Evolutionary conservation across 805 yeast genomes (phyloP), one percentile per base, ranked within the genome.

Genomic region (Candida jianshihensis): DNA sequence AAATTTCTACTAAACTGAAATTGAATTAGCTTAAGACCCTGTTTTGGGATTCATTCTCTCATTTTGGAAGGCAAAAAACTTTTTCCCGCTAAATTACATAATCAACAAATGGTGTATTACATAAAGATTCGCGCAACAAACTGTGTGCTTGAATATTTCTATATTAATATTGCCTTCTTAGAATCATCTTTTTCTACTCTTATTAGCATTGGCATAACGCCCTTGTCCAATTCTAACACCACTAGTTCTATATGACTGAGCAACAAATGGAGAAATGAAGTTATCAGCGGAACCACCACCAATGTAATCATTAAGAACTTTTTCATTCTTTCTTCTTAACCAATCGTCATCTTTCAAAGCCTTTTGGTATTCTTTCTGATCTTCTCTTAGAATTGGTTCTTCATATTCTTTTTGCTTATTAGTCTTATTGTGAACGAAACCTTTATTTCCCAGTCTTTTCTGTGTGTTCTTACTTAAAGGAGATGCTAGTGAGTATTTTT

Each of bases 211-310:
- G 28, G 80, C 90, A 55, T 71, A 71, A 50, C 95, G 71, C 13
- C 97, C 95, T 39, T 75, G 71, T 8, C 96, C 96, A n/a, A 90
- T 84, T 41, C 71, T 75, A 16, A 88, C 89, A 22, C 83, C 79
- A 19, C 79, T 71, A 22, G 72, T 67, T 56, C 78, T 73, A 40
- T 71, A 63, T n/a, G 81, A 76, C 26, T 78, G 68, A 28, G 68
- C 73, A 38, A 73, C 78, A 41, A 92, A 92, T n/a, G 98, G 98
- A 12, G 96, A 82, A 34, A 83, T 77, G 47, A 78, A 78, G 49
- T 83, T 83, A 60, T 82, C 85, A 36, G 97, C 89, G 36, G 88
- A 78, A 6, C 92, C 92, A n/a, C 95, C 95, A 14, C 97, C 96
- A 34, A 89, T 79, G 81, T 94, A 92, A 50, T 86, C 87, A 47